phyloP scores from a whole-genome alignment of 352 stramenopile species.

The Stramenopiles sp. region DNA sequence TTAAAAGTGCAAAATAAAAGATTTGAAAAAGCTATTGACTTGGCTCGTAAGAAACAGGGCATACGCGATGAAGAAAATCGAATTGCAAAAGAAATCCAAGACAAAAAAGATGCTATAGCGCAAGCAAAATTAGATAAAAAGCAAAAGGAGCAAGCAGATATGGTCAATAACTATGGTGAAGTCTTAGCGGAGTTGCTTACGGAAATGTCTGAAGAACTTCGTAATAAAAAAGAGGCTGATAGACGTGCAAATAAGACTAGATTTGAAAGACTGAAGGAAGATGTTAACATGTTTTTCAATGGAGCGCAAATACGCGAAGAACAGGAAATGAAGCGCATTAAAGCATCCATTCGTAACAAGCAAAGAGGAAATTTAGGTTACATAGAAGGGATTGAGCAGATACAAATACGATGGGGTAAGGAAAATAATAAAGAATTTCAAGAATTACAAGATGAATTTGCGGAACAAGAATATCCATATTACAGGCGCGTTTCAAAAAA shows the following conservation, averaged over 20 bases:
- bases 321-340: constrained; percentile 5
- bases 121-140: constrained; percentile 7
- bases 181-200: background rate
- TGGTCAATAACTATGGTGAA: constrained; percentile 5
- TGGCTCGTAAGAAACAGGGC: background rate
- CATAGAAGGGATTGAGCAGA: background rate
- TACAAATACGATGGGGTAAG: background rate
- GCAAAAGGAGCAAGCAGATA: background rate
- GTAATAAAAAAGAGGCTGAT: background rate
- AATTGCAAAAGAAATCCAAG: background rate
- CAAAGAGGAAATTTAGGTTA: constrained; percentile 7
- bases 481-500: background rate
- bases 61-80: background rate
- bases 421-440: constrained; percentile 6
- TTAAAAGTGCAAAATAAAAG: background rate
- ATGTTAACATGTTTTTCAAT: constrained; percentile 9
- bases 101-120: background rate
- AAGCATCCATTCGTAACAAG: background rate
- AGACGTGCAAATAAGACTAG: background rate
- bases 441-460: background rate
- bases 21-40: constrained; percentile 2
- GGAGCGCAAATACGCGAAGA: background rate
- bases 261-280: constrained; percentile 1
- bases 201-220: constrained; percentile 4
- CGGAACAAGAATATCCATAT: background rate